phyloP scores from a whole-genome alignment of 225 moss, liverwort and hornwort genomes.

The Antitrichia curtipendula region DNA sequence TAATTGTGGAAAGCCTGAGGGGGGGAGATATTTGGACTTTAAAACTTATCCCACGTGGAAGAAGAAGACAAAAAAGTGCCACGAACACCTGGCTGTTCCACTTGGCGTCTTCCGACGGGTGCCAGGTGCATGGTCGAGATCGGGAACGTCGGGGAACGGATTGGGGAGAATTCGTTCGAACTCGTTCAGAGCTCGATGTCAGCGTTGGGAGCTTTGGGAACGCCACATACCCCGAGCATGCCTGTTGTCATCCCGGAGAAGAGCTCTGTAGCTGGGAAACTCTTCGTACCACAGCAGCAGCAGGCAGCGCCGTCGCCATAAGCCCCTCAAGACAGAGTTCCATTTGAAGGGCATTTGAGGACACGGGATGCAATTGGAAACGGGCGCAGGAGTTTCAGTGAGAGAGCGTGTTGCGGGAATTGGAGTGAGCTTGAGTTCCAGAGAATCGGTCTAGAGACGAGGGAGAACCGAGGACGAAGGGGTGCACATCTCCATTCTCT shows the following conservation, averaged over 20 bases:
- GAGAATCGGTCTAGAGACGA: background rate
- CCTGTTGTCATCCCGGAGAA: constrained; percentile 15
- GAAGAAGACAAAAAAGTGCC: background rate
- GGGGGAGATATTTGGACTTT: background rate
- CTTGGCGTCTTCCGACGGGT: constrained; percentile 3
- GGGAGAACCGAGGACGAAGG: background rate
- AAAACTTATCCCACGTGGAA: background rate
- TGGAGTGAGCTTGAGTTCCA: background rate
- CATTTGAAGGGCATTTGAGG: background rate
- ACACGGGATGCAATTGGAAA: background rate
- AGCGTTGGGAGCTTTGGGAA: background rate
- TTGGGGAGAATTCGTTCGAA: rapidly evolving
- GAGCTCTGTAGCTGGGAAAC: background rate
- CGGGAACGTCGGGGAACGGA: background rate
- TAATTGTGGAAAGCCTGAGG: background rate
- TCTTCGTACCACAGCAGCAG: constrained; percentile 14
- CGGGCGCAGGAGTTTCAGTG: background rate
- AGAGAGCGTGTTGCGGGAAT: background rate
- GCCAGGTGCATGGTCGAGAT: background rate
- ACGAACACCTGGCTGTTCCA: background rate
- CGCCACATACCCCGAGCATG: background rate
- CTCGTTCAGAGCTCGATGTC: too few relatives aligned
- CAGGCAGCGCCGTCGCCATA: background rate
- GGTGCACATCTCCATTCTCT: background rate
- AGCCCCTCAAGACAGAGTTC: background rate